phyloP scores from a whole-genome alignment of 352 stramenopile species.

The Hyaloperonospora arabidopsidis region DNA sequence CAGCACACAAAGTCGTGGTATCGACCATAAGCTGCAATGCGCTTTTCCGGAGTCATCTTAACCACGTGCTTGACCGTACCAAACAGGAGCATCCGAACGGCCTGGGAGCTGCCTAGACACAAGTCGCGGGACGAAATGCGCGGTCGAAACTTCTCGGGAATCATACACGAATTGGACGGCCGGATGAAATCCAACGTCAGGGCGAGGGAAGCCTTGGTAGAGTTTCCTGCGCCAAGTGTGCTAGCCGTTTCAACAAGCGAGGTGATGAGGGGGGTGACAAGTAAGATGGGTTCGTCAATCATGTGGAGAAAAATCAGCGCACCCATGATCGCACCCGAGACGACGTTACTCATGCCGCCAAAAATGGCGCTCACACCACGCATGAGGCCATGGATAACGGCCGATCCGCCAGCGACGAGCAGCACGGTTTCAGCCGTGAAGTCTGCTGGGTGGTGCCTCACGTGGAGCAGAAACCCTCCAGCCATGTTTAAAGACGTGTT shows the following conservation, averaged over 20 bases:
- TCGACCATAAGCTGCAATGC: constrained; percentile 17
- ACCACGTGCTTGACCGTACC: constrained; percentile 12
- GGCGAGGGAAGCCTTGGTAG: neutral
- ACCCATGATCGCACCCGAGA: constrained; percentile 14
- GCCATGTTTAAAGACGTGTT: constrained; percentile 20
- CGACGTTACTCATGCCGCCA: constrained; percentile 17
- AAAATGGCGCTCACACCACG: constrained; percentile 14
- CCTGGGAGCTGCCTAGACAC: constrained; percentile 10
- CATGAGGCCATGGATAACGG: constrained; percentile 20
- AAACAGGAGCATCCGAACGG: constrained; percentile 20
- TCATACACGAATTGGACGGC: constrained; percentile 10
- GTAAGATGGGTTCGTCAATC: constrained; percentile 25
- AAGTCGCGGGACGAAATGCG: constrained; percentile 21
- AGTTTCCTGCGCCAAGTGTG: constrained; percentile 1
- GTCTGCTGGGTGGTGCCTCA: constrained; percentile 20
- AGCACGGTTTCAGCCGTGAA: constrained; percentile 24
- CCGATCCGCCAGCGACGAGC: constrained; percentile 13
- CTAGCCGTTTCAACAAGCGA: constrained; percentile 17
- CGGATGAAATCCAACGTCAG: constrained; percentile 9
- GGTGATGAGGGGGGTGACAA: constrained; percentile 22
- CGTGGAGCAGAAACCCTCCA: constrained; percentile 21
- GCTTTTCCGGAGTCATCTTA: constrained; percentile 13
- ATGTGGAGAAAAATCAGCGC: constrained; percentile 25
- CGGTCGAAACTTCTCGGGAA: constrained; percentile 16
- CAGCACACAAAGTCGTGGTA: constrained; percentile 28